Evolutionary conservation across 73 alveolate species (phyloP).

Genomic region (Durusdinium trenchii): DNA sequence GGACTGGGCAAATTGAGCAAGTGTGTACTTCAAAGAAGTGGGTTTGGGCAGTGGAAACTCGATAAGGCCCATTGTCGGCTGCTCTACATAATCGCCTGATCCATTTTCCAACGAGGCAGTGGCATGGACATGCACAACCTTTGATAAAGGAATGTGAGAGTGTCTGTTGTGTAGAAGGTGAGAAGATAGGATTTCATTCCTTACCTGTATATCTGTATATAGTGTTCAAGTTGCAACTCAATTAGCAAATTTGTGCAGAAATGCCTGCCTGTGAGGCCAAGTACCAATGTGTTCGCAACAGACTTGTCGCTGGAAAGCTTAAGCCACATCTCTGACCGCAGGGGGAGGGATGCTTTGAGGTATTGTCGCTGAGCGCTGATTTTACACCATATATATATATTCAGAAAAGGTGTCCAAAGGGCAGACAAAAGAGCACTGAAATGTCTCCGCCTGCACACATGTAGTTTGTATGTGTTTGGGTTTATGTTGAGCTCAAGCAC

Average conservation of each 20-base stretch:
- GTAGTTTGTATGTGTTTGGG: no score
- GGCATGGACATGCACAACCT: background rate
- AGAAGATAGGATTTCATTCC: background rate
- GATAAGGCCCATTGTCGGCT: conserved; percentile 82
- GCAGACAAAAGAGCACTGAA: no score
- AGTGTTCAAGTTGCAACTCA: background rate
- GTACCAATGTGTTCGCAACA: conserved; percentile 70
- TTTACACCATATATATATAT: no score
- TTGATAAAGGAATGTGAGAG: background rate
- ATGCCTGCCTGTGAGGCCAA: conserved; percentile 22
- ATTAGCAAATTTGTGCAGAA: background rate
- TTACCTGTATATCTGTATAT: background rate
- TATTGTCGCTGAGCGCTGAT: background rate
- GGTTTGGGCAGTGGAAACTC: no score
- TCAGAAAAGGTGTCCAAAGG: no score
- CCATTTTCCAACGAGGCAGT: conserved; percentile 70
- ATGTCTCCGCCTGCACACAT: background rate
- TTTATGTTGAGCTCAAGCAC: no score
- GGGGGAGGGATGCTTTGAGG: background rate
- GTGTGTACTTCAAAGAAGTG: no score
- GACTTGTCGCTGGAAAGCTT: conserved; percentile 55
- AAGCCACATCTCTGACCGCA: conserved; percentile 44
- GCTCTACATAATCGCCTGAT: conserved; percentile 74
- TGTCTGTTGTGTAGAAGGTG: background rate
- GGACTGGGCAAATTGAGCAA: no score